These are phyloP conservation scores for Chlamydomonas sp. DNA, from an alignment of 139 green algal species.

Conservation along the genomic window DNA sequence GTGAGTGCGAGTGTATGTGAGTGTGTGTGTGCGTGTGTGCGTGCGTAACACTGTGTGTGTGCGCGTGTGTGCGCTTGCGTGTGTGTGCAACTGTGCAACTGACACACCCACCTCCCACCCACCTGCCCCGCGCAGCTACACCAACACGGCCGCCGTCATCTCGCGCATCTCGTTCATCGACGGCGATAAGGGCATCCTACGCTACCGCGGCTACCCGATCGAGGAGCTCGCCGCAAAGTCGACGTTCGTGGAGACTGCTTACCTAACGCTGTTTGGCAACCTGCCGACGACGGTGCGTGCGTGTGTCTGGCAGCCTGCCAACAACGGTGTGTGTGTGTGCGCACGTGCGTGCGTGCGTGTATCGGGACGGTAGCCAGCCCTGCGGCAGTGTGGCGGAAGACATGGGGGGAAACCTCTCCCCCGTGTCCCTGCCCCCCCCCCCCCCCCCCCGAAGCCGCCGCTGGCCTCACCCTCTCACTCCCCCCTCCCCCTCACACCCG, in stretches of 20 bases:
- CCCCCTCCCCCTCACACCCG: background rate
- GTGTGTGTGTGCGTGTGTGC: too few relatives aligned
- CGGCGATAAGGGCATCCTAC: constrained; percentile 88
- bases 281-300: constrained; percentile 62
- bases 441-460: too few relatives aligned
- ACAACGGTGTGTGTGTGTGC: background rate
- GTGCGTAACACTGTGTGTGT: too few relatives aligned
- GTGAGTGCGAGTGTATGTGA: too few relatives aligned
- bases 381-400: too few relatives aligned
- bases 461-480: background rate
- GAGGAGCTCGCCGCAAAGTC: constrained; percentile 84
- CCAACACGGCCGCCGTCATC: constrained; percentile 87
- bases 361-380: too few relatives aligned
- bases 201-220: constrained; percentile 93
- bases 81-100: too few relatives aligned
- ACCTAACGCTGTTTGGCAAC: constrained; percentile 83
- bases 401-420: too few relatives aligned
- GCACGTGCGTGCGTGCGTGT: too few relatives aligned
- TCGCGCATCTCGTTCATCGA: constrained; percentile 94
- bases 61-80: too few relatives aligned
- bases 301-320: constrained; percentile 10
- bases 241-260: constrained; percentile 72
- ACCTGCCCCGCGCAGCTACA: constrained; percentile 71
- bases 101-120: too few relatives aligned
- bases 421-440: too few relatives aligned